phyloP scores from a whole-genome alignment of 1,284 basidiomycete species.

The Neotropicomus parvogracilis region DNA sequence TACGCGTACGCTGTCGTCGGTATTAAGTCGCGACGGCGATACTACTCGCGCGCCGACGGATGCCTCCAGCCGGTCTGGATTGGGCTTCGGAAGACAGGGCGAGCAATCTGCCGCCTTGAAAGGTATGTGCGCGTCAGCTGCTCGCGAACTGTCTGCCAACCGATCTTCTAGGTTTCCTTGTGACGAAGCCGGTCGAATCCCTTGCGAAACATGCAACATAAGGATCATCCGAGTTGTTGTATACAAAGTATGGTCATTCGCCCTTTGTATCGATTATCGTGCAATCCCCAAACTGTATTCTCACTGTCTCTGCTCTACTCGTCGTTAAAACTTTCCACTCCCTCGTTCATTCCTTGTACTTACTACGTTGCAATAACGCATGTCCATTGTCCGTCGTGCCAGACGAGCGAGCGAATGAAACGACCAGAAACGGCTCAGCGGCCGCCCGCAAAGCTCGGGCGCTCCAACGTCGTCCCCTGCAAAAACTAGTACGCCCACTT shows the following conservation, averaged over 20 bases:
- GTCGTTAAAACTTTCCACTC: slow-evolving; percentile 12
- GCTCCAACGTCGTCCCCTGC: no score
- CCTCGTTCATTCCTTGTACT: slow-evolving; percentile 11
- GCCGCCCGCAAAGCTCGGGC: no score
- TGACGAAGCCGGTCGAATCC: slow-evolving; percentile 55
- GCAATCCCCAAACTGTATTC: slow-evolving; percentile 4
- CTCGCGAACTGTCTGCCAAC: neutral
- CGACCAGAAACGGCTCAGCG: neutral
- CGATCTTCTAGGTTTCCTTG: slow-evolving; percentile 39
- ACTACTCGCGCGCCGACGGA: slow-evolving; percentile 9
- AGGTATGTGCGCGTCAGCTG: slow-evolving; percentile 35
- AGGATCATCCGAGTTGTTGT: neutral
- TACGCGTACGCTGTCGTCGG: slow-evolving; percentile 14
- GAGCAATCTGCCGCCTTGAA: slow-evolving; percentile 65
- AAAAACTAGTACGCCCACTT: no score
- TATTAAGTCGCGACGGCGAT: slow-evolving; percentile 7
- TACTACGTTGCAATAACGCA: neutral
- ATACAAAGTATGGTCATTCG: neutral
- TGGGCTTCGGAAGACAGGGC: slow-evolving; percentile 76
- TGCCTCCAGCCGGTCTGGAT: slow-evolving; percentile 41
- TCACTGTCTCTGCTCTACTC: slow-evolving; percentile 1
- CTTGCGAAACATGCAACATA: slow-evolving; percentile 37
- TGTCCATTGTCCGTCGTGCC: neutral
- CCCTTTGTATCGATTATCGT: slow-evolving; percentile 5
- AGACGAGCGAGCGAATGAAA: neutral